phyloP scores from a whole-genome alignment of 2,329 filamentous ascomycete species.

The Neonectria coccinea region DNA sequence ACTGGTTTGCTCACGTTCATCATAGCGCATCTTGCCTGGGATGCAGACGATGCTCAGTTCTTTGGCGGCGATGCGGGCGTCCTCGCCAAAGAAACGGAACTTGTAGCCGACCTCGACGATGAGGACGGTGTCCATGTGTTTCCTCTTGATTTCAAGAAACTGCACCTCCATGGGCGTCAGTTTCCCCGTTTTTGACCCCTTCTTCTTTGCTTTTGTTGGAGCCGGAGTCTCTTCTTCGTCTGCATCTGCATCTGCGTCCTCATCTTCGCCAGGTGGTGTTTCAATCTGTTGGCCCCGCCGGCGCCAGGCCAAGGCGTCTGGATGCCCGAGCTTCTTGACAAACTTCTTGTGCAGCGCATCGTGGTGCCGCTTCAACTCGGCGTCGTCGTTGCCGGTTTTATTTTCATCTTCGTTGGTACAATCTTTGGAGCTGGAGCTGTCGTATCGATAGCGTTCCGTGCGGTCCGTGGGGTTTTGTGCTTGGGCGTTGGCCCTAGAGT shows the following conservation, averaged over 20 bases:
- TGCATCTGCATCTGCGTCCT: slow-evolving; percentile 65
- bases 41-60: slow-evolving; percentile 96
- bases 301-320: slow-evolving; percentile 81
- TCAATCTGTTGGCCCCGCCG: slow-evolving; percentile 68
- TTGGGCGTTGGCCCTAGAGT: slow-evolving; percentile 23
- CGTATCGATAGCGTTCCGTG: slow-evolving; percentile 66
- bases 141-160: slow-evolving; percentile 91
- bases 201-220: slow-evolving; percentile 71
- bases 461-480: slow-evolving; percentile 50
- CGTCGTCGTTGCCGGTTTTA: slow-evolving; percentile 61
- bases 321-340: slow-evolving; percentile 87
- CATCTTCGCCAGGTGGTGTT: slow-evolving; percentile 65
- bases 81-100: slow-evolving; percentile 96
- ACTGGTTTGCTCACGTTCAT: slow-evolving; percentile 73
- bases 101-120: slow-evolving; percentile 98
- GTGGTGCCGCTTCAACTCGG: slow-evolving; percentile 66
- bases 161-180: slow-evolving; percentile 95
- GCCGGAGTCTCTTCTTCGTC: slow-evolving; percentile 64
- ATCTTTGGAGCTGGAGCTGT: slow-evolving; percentile 55
- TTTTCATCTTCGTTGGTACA: slow-evolving; percentile 46
- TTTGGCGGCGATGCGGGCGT: slow-evolving; percentile 88
- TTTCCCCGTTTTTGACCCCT: slow-evolving; percentile 77
- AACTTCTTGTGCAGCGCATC: slow-evolving; percentile 85
- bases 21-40: slow-evolving; percentile 92
- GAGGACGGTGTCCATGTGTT: slow-evolving; percentile 88